Conservation (phyloP, 345 rosid species). For the Eucalyptus pauciflora region DNA sequence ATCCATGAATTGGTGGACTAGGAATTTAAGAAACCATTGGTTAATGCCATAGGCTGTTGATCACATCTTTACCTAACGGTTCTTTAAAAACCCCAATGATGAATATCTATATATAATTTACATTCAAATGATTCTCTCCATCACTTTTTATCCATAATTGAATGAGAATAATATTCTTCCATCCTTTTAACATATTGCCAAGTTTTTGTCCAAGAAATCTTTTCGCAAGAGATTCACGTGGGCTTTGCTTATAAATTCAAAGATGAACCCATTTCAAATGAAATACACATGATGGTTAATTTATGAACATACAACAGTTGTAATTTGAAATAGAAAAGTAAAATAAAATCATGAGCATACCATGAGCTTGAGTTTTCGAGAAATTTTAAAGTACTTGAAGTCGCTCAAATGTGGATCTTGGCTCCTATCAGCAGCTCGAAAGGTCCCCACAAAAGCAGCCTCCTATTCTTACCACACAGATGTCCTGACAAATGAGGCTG, state of each 20-base stretch:
- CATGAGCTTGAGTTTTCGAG: not conserved
- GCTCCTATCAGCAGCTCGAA: not conserved
- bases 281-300: not conserved
- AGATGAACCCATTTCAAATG: not conserved
- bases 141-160: not conserved
- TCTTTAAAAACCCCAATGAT: not conserved
- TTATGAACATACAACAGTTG: not conserved
- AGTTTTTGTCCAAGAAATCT: not conserved
- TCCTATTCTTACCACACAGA: not conserved
- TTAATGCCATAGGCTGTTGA: not conserved
- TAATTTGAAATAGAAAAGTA: not conserved
- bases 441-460: not conserved
- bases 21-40: not conserved
- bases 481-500: not conserved
- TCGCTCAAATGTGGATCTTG: not conserved
- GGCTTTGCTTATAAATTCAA: not conserved
- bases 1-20: not conserved
- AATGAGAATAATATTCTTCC: not conserved
- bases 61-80: not conserved
- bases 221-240: not conserved
- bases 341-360: not conserved
- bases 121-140: not conserved
- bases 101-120: not conserved
- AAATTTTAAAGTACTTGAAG: not conserved
- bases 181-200: not conserved